These are phyloP conservation scores for Agastache rugosa DNA, from an alignment of 257 asterid genomes.

Conservation along the genomic window DNA sequence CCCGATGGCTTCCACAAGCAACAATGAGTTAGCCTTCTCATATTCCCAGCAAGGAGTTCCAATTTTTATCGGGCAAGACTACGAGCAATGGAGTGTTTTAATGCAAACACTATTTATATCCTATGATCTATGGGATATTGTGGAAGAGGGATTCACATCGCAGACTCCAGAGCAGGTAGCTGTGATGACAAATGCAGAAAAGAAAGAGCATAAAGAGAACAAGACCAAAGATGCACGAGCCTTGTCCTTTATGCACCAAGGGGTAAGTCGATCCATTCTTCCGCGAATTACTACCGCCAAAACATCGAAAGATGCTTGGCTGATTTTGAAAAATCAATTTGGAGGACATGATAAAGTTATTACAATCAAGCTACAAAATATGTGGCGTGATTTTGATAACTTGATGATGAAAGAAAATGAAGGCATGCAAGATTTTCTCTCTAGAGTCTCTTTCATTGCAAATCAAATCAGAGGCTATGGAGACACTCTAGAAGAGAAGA, in stretches of 20 bases:
- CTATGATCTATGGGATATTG: slow-evolving; percentile 7
- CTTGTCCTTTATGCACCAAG: slow-evolving; percentile 36
- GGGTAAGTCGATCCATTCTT: slow-evolving; percentile 25
- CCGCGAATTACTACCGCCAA: neutral
- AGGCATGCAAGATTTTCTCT: neutral
- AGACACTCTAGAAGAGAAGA: slow-evolving; percentile 8
- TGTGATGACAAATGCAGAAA: neutral
- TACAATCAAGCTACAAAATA: slow-evolving; percentile 1
- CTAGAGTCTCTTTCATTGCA: neutral
- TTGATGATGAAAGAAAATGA: slow-evolving; percentile 14
- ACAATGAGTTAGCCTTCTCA: neutral
- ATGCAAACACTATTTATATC: neutral
- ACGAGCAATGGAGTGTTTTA: slow-evolving; percentile 18
- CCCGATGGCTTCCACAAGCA: neutral
- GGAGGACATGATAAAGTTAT: slow-evolving; percentile 20
- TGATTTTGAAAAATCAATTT: neutral
- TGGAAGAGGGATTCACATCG: slow-evolving; percentile 1
- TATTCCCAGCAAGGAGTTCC: slow-evolving; percentile 30
- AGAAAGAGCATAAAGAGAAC: slow-evolving; percentile 11
- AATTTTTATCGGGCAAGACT: slow-evolving; percentile 27
- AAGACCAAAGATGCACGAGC: slow-evolving; percentile 26
- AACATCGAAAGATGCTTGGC: slow-evolving; percentile 9
- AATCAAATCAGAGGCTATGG: neutral
- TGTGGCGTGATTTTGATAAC: neutral
- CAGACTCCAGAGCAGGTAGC: neutral